Evolutionary conservation across 2,329 filamentous ascomycete genomes (phyloP).

Genomic region (Apiospora saccharicola): DNA sequence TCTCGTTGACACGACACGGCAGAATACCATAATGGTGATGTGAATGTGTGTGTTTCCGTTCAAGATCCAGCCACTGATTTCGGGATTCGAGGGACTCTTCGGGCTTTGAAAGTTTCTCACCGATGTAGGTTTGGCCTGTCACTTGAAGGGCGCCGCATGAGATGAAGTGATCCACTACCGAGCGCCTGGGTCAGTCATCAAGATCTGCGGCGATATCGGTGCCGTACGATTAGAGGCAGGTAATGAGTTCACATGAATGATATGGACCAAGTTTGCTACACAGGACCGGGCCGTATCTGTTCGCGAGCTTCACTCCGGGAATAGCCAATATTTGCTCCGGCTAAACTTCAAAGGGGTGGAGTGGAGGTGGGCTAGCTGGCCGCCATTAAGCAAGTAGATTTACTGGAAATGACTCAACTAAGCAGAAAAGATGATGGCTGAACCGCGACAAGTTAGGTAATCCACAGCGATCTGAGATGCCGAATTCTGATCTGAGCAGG

Average conservation of each 20-base stretch:
- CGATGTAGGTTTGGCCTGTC: neutral
- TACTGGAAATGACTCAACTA: neutral
- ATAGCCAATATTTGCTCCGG: neutral
- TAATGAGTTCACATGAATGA: neutral
- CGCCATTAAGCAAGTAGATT: neutral
- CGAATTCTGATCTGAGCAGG: neutral
- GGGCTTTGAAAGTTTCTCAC: neutral
- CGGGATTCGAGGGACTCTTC: neutral
- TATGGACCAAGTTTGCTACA: neutral
- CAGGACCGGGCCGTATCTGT: neutral
- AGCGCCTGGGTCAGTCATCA: neutral
- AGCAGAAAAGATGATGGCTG: neutral
- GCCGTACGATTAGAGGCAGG: neutral
- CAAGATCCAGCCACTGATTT: neutral
- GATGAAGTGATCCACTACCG: neutral
- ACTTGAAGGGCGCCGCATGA: neutral
- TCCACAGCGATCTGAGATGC: neutral
- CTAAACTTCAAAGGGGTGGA: constrained; percentile 13
- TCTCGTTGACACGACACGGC: neutral
- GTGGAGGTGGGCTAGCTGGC: neutral
- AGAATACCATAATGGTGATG: neutral
- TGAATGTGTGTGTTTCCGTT: neutral
- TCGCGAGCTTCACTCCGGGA: neutral
- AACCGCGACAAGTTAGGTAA: neutral
- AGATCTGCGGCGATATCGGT: constrained; percentile 1